Percentiles rank a stretch among this genome's conserved stretches.
Conservation (phyloP, 345 rosid species). For the Hibiscus syriacus region DNA sequence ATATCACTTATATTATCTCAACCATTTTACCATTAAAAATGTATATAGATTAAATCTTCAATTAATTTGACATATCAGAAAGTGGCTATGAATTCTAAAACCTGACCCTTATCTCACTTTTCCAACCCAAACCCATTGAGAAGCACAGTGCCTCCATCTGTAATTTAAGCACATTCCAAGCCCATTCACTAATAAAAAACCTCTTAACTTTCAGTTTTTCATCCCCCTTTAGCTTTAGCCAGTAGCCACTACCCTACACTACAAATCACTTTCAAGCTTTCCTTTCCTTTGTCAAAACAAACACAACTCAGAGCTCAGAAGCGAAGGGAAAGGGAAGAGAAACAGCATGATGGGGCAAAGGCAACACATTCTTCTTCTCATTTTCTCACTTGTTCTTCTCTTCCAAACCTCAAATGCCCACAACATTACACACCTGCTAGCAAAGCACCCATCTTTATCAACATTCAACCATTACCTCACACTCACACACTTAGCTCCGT, state of each 20-base stretch:
- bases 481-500: slow-evolving; percentile 71
- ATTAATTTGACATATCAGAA: no score
- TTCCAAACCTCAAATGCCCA: slow-evolving; percentile 33
- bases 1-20: no score
- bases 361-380: background rate
- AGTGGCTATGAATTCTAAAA: no score
- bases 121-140: no score
- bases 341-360: slow-evolving; percentile 22
- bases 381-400: background rate
- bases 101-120: no score
- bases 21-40: no score
- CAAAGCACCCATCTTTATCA: slow-evolving; percentile 64
- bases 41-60: no score
- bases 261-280: slow-evolving; percentile 45
- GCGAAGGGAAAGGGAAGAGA: background rate
- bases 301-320: background rate
- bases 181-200: slow-evolving; percentile 21
- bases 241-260: background rate
- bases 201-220: slow-evolving; percentile 60
- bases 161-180: background rate
- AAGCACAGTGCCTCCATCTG: background rate
- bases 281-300: slow-evolving; percentile 56
- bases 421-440: slow-evolving; percentile 68
- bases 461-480: slow-evolving; percentile 82
- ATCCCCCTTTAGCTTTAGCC: slow-evolving; percentile 45